phyloP scores from a whole-genome alignment of 768 basidiomycete species.

The Leccinum subtestaceum region DNA sequence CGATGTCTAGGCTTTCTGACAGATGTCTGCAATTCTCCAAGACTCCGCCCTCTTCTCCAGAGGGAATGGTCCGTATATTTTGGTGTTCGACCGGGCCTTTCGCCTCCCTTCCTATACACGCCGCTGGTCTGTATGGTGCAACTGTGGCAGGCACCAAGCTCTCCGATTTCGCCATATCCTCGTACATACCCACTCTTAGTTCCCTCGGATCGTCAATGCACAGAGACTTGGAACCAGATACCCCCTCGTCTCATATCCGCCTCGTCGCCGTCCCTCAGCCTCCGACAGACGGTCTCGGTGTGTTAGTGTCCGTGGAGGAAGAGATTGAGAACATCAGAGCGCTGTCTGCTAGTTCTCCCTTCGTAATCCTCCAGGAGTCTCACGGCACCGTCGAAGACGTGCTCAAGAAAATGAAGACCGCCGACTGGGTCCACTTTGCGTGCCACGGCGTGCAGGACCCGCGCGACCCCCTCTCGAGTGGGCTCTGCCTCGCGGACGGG shows the following conservation, averaged over 20 bases:
- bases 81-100: background rate
- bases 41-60: background rate
- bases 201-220: background rate
- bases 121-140: background rate
- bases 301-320: background rate
- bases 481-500: background rate
- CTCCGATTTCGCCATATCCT: background rate
- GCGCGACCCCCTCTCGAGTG: background rate
- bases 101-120: background rate
- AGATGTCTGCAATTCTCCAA: background rate
- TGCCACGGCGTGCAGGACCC: background rate
- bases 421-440: background rate
- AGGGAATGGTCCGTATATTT: background rate
- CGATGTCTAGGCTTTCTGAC: background rate
- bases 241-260: background rate
- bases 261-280: background rate
- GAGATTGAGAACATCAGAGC: background rate
- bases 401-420: background rate
- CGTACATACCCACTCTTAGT: background rate
- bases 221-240: background rate
- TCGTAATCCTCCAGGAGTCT: background rate
- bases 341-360: background rate
- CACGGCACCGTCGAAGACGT: background rate
- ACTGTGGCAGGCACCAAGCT: background rate
- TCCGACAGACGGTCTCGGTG: background rate